phyloP scores from a whole-genome alignment of 495 filamentous ascomycete genomes.

The Podospora pseudocomata region DNA sequence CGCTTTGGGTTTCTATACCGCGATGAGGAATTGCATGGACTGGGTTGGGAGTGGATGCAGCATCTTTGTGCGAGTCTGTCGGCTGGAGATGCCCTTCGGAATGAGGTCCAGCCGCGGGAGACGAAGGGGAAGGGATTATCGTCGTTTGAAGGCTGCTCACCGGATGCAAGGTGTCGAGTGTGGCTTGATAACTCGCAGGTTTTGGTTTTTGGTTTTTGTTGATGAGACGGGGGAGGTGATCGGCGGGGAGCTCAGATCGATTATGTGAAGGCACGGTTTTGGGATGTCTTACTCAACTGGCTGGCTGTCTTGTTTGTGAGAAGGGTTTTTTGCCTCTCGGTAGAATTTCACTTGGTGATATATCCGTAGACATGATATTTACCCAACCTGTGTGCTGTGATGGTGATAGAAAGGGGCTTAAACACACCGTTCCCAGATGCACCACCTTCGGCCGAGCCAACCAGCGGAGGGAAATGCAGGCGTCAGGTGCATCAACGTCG shows the following conservation, averaged over 20 bases:
- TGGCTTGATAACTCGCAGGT: constrained; percentile 2
- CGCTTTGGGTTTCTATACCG: background rate
- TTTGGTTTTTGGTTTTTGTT: background rate
- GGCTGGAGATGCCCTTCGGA: background rate
- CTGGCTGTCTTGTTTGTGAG: background rate
- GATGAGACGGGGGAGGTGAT: background rate
- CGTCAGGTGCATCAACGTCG: too few species aligned
- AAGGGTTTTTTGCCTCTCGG: background rate
- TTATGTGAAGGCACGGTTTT: background rate
- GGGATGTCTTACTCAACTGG: background rate
- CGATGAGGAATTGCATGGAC: background rate
- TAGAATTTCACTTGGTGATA: background rate
- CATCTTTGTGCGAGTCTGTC: too few species aligned
- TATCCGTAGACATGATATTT: background rate
- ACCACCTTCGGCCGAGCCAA: background rate
- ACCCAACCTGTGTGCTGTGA: background rate
- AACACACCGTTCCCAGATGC: background rate
- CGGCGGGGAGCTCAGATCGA: background rate
- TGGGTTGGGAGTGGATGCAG: background rate
- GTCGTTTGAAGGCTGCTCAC: background rate
- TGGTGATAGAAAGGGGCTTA: background rate
- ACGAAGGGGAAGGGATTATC: background rate
- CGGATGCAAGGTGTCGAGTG: background rate
- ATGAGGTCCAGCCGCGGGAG: background rate
- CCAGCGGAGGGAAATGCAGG: too few species aligned